Evolutionary conservation across 257 asterid genomes (phyloP), one percentile per base, ranked within the genome.

Genomic region (Scutellaria minor): DNA sequence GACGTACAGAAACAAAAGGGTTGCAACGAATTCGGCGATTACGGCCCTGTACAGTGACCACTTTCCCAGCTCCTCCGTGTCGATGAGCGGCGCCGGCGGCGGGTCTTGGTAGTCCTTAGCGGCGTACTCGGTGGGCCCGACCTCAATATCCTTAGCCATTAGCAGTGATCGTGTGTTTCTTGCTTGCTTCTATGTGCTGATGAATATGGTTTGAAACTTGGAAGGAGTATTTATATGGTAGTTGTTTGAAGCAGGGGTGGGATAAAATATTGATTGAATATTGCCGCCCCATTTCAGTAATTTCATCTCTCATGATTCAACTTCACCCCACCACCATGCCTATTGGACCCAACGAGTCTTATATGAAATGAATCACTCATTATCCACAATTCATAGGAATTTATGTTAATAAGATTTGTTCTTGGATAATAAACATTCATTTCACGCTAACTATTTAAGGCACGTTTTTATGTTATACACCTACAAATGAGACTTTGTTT

Each of bases 1-100:
- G 27, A 89, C 64, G 81, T 89, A 89, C 37, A 89, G 71, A 15
- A 89, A 89, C 65, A 89, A 45, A 4, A 89, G 78, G 12, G 93
- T 89, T n/a, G 96, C 96, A 4, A 87, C 31, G 82, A 89, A 89
- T 61, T 89, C 96, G 9, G 96, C 96, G 5, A 89, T 89, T 9
- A 79, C 59, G 20, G 96, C 96, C 11, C 96, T 83, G 81, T 89
- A 89, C n/a, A 89, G 70, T 5, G 96, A 89, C 96, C 96, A 89
- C 40, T 81, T 65, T 6, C 82, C 84, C 6, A 89, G 78, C 59
- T 89, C 96, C 6, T 81, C 90, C n/a, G 80, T 68, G 72, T 87
- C 89, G 27, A 89, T 55, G 6, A 87, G 72, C 6, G 87, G 93
- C 7, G 86, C 80, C 42, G 96, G 91, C 6, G 93, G 93, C 9